Evolutionary conservation across 192 early-diverging fungal genomes (phyloP), one percentile per base, ranked within the genome.

Genomic region (Coemansia sp.): DNA sequence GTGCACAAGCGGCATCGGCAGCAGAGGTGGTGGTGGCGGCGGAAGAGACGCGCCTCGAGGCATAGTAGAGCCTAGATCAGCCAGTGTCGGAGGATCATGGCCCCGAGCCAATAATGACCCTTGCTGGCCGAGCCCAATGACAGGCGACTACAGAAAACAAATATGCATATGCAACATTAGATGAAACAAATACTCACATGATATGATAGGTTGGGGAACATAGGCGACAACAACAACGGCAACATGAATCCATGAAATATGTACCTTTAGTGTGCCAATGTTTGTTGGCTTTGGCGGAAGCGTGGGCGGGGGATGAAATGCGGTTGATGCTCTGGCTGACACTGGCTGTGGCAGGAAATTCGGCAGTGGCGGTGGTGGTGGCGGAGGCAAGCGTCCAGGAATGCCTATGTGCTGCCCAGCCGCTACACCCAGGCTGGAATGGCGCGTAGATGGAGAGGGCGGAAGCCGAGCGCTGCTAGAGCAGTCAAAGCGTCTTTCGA

Each of bases 241-340:
- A 24, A 51, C 22, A 22, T 24, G 15, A n/a, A 58, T 17, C 24
- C 8, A 40, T 36, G 34, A 2, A 15, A 19, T 13, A 60, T 68
- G 45, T 71, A 76, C 75, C 63, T 65, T 76, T 55, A 68, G 13
- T n/a, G 64, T n/a, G 60, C 60, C 59, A 19, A 81, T 69, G 8
- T 71, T 68, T 9, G 67, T 53, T 13, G 80, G 80, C 60, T 82
- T 82, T n/a, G 75, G 71, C 32, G 75, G 74, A 34, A 69, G 62
- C 55, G 70, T 65, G 20, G 55, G 69, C 42, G 70, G 67, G 36
- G 41, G 65, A n/a, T 58, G 55, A 58, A 58, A 58, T 32, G 55
- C 15, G 13, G 55, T 32, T 58, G 12, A 31, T 58, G 12, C 41
- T 36, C 46, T 32, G 22, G 61, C 64, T 10, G 53, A 53, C 27